Evolutionary conservation across 768 basidiomycete species (phyloP).

Genomic region (Hemileccinum rubropunctum): DNA sequence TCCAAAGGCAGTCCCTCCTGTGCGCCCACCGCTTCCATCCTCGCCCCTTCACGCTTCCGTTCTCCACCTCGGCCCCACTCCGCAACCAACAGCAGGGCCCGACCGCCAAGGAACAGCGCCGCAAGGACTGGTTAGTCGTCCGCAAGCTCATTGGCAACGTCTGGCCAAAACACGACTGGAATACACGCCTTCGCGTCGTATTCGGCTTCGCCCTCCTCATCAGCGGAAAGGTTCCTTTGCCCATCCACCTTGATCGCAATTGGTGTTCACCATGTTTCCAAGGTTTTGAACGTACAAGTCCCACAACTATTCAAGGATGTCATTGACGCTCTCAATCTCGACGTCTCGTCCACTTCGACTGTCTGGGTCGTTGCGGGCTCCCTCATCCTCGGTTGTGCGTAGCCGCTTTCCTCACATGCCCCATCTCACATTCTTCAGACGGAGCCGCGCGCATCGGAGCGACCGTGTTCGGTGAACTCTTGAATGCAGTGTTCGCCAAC

Average conservation of each 20-base stretch:
- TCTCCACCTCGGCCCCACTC: slow-evolving; percentile 20
- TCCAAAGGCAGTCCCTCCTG: slow-evolving; percentile 5
- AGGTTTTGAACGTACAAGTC: slow-evolving; percentile 98
- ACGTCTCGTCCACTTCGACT: slow-evolving; percentile 68
- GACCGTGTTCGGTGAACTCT: slow-evolving; percentile 83
- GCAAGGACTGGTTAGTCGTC: slow-evolving; percentile 85
- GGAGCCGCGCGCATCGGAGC: slow-evolving; percentile 89
- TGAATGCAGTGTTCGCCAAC: slow-evolving; percentile 95
- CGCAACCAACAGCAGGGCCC: slow-evolving; percentile 10
- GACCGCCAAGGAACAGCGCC: slow-evolving; percentile 50
- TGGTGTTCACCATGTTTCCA: not conserved
- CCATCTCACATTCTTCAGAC: slow-evolving; percentile 47
- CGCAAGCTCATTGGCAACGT: slow-evolving; percentile 82
- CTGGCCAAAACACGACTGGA: slow-evolving; percentile 88
- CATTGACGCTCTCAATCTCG: slow-evolving; percentile 86
- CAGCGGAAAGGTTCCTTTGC: slow-evolving; percentile 69
- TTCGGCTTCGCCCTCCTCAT: slow-evolving; percentile 79
- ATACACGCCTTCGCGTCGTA: slow-evolving; percentile 76
- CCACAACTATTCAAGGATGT: slow-evolving; percentile 92
- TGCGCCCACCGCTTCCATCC: slow-evolving; percentile 3
- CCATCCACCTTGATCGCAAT: not conserved
- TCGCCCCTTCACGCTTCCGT: not conserved
- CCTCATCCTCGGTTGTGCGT: slow-evolving; percentile 86
- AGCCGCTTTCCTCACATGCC: not conserved
- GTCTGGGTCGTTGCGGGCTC: slow-evolving; percentile 93